These are phyloP conservation scores for Coniosporium tulheliwenetii DNA, from an alignment of 2,329 filamentous ascomycete species.

Conservation along the genomic window DNA sequence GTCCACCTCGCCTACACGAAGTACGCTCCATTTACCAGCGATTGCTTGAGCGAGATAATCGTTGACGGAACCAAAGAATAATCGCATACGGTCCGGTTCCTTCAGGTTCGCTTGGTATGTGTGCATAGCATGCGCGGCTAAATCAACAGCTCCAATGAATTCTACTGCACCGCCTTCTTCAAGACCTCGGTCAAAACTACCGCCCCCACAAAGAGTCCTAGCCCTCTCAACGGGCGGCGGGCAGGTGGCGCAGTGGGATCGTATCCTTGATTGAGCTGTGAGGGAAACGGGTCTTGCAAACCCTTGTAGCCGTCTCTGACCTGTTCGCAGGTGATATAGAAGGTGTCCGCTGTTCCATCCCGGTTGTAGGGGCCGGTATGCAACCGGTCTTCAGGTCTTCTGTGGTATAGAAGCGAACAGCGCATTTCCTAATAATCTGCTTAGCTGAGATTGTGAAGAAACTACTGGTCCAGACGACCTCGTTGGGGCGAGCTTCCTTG, in stretches of 20 bases:
- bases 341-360: slow-evolving; percentile 49
- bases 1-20: slow-evolving; percentile 46
- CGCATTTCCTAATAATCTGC: slow-evolving; percentile 40
- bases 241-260: slow-evolving; percentile 22
- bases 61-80: slow-evolving; percentile 60
- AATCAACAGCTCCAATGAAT: slow-evolving; percentile 55
- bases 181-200: slow-evolving; percentile 60
- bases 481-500: slow-evolving; percentile 36
- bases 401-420: slow-evolving; percentile 38
- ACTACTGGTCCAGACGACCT: slow-evolving; percentile 40
- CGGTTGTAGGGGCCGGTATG: slow-evolving; percentile 47
- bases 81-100: slow-evolving; percentile 24
- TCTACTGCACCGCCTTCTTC: slow-evolving; percentile 54
- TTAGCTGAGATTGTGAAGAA: slow-evolving; percentile 19
- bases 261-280: slow-evolving; percentile 38
- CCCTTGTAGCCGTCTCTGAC: slow-evolving; percentile 1
- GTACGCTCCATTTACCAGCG: slow-evolving; percentile 33
- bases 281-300: slow-evolving; percentile 11
- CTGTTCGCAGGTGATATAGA: slow-evolving; percentile 32
- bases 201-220: slow-evolving; percentile 65
- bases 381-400: slow-evolving; percentile 13
- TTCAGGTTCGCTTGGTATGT: slow-evolving; percentile 55
- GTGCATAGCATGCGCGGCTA: slow-evolving; percentile 46
- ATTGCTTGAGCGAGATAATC: slow-evolving; percentile 45
- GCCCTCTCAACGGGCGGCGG: slow-evolving; percentile 24